Conservation (phyloP, 108 stramenopile species). For the Nitzschia inconspicua region DNA sequence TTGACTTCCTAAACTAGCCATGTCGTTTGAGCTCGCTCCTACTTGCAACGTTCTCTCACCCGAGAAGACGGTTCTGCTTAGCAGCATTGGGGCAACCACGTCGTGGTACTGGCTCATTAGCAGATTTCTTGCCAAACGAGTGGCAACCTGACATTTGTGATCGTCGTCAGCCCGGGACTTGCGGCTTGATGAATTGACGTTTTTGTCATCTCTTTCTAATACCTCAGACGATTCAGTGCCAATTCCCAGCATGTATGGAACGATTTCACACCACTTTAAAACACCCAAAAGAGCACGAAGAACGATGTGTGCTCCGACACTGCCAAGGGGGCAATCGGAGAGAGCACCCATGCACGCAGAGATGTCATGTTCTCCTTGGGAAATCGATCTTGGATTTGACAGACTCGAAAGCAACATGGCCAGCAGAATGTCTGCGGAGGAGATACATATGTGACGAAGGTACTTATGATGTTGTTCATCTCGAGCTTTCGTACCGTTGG, state of each 20-base stretch:
- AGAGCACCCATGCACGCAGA: slow-evolving; percentile 69
- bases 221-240: neutral
- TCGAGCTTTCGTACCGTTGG: no score
- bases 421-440: slow-evolving; percentile 42
- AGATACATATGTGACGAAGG: slow-evolving; percentile 11
- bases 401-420: slow-evolving; percentile 71
- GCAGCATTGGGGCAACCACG: slow-evolving; percentile 76
- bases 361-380: slow-evolving; percentile 82
- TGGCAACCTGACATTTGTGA: slow-evolving; percentile 49
- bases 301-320: slow-evolving; percentile 60
- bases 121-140: slow-evolving; percentile 71
- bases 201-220: neutral
- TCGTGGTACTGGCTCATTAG: slow-evolving; percentile 73
- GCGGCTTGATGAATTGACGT: neutral
- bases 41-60: slow-evolving; percentile 29
- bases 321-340: slow-evolving; percentile 74
- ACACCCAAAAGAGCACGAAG: slow-evolving; percentile 62
- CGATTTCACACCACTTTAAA: slow-evolving; percentile 64
- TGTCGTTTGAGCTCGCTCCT: neutral
- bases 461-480: slow-evolving; percentile 14
- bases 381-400: slow-evolving; percentile 44
- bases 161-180: slow-evolving; percentile 31
- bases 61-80: slow-evolving; percentile 70
- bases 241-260: slow-evolving; percentile 27
- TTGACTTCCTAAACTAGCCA: neutral